phyloP scores from a whole-genome alignment of 768 basidiomycete species.

The Pleurotus pulmonarius region DNA sequence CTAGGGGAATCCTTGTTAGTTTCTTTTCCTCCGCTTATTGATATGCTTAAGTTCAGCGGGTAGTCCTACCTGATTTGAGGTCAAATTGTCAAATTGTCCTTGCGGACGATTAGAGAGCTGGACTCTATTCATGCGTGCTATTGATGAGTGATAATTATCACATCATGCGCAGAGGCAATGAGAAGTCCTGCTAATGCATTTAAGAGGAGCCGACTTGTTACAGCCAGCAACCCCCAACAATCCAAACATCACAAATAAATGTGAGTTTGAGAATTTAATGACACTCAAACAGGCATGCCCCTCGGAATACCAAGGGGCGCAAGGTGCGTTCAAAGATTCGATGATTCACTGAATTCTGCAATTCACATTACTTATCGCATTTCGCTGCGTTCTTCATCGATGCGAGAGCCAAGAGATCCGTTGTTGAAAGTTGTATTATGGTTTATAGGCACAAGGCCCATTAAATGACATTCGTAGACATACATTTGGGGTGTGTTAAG shows the following conservation, averaged over 20 bases:
- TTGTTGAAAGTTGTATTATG: conserved; percentile 49
- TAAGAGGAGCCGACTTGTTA: conserved; percentile 36
- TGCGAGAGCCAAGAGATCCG: conserved; percentile 76
- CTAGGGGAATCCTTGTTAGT: conserved; percentile 86
- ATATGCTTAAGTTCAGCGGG: conserved; percentile 86
- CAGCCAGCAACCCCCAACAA: conserved; percentile 33
- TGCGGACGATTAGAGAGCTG: conserved; percentile 34
- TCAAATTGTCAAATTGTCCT: conserved; percentile 30
- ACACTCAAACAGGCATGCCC: conserved; percentile 76
- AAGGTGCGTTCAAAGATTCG: conserved; percentile 83
- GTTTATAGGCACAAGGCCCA: too few relatives aligned
- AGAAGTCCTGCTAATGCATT: conserved; percentile 52
- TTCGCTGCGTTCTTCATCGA: conserved; percentile 81
- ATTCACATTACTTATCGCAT: conserved; percentile 82
- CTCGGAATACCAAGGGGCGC: conserved; percentile 63
- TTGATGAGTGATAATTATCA: too few relatives aligned
- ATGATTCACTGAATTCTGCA: conserved; percentile 82
- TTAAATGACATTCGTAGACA: too few relatives aligned
- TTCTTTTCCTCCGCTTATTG: conserved; percentile 88
- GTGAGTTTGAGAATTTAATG: conserved; percentile 45
- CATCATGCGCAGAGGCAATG: conserved; percentile 97
- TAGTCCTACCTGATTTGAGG: conserved; percentile 81
- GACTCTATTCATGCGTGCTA: conserved; percentile 89
- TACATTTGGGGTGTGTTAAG: too few relatives aligned
- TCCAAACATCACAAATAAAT: conserved; percentile 41